Percentiles rank a stretch among this genome's conserved stretches.
Conservation (phyloP, 1,284 basidiomycete genomes). For the Boletus coffeatus region DNA sequence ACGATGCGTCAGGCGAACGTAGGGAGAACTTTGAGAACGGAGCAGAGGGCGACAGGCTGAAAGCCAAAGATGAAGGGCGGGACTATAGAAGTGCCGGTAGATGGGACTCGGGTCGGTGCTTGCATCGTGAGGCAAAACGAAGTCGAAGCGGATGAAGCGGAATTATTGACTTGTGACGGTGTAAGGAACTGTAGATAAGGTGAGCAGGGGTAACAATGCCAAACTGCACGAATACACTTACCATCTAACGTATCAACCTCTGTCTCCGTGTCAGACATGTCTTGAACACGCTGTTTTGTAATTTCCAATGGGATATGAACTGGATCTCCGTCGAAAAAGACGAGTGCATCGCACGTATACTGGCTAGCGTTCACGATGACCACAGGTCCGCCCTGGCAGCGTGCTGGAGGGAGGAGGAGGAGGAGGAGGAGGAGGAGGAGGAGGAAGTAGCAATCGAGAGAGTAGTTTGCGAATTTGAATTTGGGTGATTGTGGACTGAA, state of each 20-base stretch:
- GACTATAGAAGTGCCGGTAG: neutral
- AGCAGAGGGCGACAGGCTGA: slow-evolving; percentile 31
- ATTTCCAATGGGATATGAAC: too few relatives aligned
- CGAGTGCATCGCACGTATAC: too few relatives aligned
- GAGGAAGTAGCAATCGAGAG: too few relatives aligned
- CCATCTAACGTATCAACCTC: slow-evolving; percentile 30
- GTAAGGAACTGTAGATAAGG: slow-evolving; percentile 13
- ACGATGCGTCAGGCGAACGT: slow-evolving; percentile 27
- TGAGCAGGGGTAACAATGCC: slow-evolving; percentile 12
- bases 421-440: too few relatives aligned
- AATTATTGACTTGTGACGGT: slow-evolving; percentile 1
- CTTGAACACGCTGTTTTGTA: slow-evolving; percentile 1
- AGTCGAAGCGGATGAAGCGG: slow-evolving; percentile 6
- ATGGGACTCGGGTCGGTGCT: slow-evolving; percentile 4
- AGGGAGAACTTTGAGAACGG: slow-evolving; percentile 38
- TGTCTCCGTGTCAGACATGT: slow-evolving; percentile 28
- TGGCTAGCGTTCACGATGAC: too few relatives aligned
- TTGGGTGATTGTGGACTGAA: too few relatives aligned
- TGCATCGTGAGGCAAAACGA: neutral
- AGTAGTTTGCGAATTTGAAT: too few relatives aligned
- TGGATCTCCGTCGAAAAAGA: too few relatives aligned
- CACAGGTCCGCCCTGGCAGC: too few relatives aligned
- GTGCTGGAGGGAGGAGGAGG: too few relatives aligned
- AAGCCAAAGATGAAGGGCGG: neutral
- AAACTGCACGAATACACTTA: slow-evolving; percentile 12